Percentiles rank a stretch among this genome's conserved stretches.
These are phyloP conservation scores for Aspergillus baeticus DNA, from an alignment of 495 filamentous ascomycete species.

Conservation along the genomic window DNA sequence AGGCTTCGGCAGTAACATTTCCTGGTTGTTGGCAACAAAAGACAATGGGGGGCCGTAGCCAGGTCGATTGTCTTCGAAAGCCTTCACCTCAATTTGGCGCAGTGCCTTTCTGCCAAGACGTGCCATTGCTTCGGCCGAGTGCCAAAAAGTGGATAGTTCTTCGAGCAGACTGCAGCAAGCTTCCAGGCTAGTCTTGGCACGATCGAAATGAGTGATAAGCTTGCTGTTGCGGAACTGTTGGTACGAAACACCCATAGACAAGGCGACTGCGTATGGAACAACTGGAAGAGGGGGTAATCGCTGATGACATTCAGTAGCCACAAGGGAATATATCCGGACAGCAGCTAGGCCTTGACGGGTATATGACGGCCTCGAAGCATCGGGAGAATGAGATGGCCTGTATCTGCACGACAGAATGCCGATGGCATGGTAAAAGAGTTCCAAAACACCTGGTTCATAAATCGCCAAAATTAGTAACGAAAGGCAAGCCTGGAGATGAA, in stretches of 20 bases:
- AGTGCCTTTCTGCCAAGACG: slow-evolving; percentile 49
- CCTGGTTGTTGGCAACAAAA: not conserved
- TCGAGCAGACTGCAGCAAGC: slow-evolving; percentile 57
- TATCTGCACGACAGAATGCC: slow-evolving; percentile 58
- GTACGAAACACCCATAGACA: slow-evolving; percentile 70
- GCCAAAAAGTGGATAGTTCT: slow-evolving; percentile 56
- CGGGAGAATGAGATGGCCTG: slow-evolving; percentile 34
- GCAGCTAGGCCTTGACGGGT: slow-evolving; percentile 63
- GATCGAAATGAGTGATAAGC: slow-evolving; percentile 59
- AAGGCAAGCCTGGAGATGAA: not conserved
- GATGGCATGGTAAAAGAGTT: slow-evolving; percentile 69
- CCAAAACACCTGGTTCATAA: slow-evolving; percentile 52
- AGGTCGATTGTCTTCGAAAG: not conserved
- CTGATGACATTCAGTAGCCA: slow-evolving; percentile 51
- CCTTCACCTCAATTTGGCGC: slow-evolving; percentile 27
- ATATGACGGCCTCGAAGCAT: slow-evolving; percentile 46
- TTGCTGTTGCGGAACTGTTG: slow-evolving; percentile 67
- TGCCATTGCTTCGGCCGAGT: slow-evolving; percentile 61
- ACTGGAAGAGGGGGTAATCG: slow-evolving; percentile 60
- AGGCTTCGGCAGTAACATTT: not conserved
- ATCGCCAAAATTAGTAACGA: not conserved
- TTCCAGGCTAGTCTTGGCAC: slow-evolving; percentile 60
- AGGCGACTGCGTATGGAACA: slow-evolving; percentile 63
- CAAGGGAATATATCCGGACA: slow-evolving; percentile 61
- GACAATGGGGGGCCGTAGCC: not conserved